These are phyloP conservation scores for Aleurites moluccanus DNA, from an alignment of 441 rosid species.

Conservation along the genomic window DNA sequence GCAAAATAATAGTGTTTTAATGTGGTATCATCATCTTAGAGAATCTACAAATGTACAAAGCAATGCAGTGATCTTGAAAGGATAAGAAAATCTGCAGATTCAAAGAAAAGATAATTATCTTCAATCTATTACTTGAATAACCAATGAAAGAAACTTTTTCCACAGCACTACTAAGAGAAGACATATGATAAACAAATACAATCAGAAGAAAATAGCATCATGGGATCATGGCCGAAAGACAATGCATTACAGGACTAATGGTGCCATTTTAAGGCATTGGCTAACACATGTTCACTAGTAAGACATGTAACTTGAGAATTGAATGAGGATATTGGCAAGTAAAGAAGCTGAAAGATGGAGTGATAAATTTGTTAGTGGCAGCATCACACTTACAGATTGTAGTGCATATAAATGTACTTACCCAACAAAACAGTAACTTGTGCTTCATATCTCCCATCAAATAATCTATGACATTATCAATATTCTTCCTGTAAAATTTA, in stretches of 20 bases:
- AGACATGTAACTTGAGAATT: background rate
- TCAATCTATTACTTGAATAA: background rate
- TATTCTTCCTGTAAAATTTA: conserved; percentile 48
- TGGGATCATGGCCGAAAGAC: background rate
- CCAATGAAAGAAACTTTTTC: background rate
- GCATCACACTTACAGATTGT: background rate
- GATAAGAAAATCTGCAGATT: background rate
- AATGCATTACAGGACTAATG: background rate
- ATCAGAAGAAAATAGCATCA: background rate
- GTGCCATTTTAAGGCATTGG: background rate
- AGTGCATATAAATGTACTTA: conserved; percentile 24
- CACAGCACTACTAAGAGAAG: background rate
- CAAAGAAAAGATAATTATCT: background rate
- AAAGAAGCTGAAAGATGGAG: background rate
- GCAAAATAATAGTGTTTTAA: conserved; percentile 16
- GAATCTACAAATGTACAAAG: background rate
- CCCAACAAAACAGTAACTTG: conserved; percentile 86
- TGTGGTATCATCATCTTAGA: background rate
- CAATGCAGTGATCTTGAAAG: background rate
- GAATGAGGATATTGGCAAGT: background rate
- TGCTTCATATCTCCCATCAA: conserved; percentile 72
- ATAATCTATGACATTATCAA: conserved; percentile 52
- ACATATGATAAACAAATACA: background rate
- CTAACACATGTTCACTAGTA: background rate
- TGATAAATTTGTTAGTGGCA: background rate